Evolutionary conservation across 2,329 filamentous ascomycete species (phyloP).

Genomic region (Cladosporium sp.): DNA sequence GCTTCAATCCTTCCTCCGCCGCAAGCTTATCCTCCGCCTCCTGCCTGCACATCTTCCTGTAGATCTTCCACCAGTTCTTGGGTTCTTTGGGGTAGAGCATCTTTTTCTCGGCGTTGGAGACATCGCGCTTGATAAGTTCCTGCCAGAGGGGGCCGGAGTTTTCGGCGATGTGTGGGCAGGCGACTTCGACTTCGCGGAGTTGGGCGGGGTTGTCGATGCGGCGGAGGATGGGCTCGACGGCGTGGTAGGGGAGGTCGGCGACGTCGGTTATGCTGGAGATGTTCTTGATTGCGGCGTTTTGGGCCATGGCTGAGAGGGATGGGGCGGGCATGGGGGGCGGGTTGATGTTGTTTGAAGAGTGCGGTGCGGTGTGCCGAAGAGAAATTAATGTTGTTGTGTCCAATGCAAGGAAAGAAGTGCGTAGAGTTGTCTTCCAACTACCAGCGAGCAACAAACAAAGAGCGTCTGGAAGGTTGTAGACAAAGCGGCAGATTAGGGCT

Average conservation of each 20-base stretch:
- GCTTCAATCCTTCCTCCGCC: slow-evolving; percentile 34
- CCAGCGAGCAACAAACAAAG: not conserved
- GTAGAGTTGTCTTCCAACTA: not conserved
- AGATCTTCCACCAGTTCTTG: slow-evolving; percentile 75
- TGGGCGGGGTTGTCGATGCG: slow-evolving; percentile 73
- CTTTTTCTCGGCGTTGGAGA: slow-evolving; percentile 65
- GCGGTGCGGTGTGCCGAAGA: not conserved
- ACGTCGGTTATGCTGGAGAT: slow-evolving; percentile 62
- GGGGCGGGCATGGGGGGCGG: slow-evolving; percentile 31
- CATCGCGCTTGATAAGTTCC: slow-evolving; percentile 74
- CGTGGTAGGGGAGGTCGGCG: slow-evolving; percentile 67
- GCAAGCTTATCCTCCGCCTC: slow-evolving; percentile 38
- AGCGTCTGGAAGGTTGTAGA: slow-evolving; percentile 6
- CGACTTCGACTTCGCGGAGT: slow-evolving; percentile 68
- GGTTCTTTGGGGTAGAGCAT: slow-evolving; percentile 66
- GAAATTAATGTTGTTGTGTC: not conserved
- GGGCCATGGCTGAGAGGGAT: slow-evolving; percentile 42
- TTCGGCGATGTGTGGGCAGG: slow-evolving; percentile 73
- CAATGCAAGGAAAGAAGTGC: not conserved
- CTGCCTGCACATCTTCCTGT: slow-evolving; percentile 52
- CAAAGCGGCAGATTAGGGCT: slow-evolving; percentile 15
- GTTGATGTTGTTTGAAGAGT: not conserved
- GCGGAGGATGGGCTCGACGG: slow-evolving; percentile 67
- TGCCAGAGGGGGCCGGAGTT: slow-evolving; percentile 74
- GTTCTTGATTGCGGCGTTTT: slow-evolving; percentile 43